These are phyloP conservation scores for Aspergillus sp. DNA, from an alignment of 2,329 filamentous ascomycete genomes.

Conservation along the genomic window DNA sequence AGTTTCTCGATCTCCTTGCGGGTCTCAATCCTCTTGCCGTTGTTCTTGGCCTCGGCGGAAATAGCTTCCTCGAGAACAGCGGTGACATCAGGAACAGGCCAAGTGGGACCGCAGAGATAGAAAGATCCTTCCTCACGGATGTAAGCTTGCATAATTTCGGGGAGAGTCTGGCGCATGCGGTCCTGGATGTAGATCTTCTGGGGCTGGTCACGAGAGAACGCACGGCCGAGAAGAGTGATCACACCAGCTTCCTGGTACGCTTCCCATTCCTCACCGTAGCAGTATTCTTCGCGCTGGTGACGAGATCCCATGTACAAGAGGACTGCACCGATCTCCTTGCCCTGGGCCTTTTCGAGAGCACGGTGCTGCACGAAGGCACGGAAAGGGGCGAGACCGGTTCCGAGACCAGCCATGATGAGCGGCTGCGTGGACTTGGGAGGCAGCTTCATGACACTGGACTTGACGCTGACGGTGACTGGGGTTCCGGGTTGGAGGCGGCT, in stretches of 20 bases:
- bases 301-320: constrained; percentile 95
- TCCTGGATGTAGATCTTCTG: constrained; percentile 99
- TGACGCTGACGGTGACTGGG: constrained; percentile 86
- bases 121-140: constrained; percentile 85
- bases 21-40: constrained; percentile 75
- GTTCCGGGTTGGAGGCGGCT: constrained; percentile 72
- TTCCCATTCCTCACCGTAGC: constrained; percentile 99
- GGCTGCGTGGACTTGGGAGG: constrained; percentile 82
- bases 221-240: constrained; percentile 87
- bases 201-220: constrained; percentile 94
- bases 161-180: constrained; percentile 85
- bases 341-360: constrained; percentile 95
- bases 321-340: constrained; percentile 89
- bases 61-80: constrained; percentile 93
- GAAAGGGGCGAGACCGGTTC: constrained; percentile 97
- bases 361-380: constrained; percentile 98
- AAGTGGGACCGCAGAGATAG: constrained; percentile 96
- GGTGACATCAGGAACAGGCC: constrained; percentile 97
- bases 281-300: constrained; percentile 96
- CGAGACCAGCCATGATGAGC: constrained; percentile 98
- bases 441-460: constrained; percentile 99
- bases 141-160: constrained; percentile 82
- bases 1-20: constrained; percentile 93
- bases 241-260: constrained; percentile 94
- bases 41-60: constrained; percentile 66